Percentiles rank a stretch among this genome's conserved stretches.
These are phyloP conservation scores for Paracoccidioides brasiliensis DNA, from an alignment of 2,329 filamentous ascomycete species.

Conservation along the genomic window DNA sequence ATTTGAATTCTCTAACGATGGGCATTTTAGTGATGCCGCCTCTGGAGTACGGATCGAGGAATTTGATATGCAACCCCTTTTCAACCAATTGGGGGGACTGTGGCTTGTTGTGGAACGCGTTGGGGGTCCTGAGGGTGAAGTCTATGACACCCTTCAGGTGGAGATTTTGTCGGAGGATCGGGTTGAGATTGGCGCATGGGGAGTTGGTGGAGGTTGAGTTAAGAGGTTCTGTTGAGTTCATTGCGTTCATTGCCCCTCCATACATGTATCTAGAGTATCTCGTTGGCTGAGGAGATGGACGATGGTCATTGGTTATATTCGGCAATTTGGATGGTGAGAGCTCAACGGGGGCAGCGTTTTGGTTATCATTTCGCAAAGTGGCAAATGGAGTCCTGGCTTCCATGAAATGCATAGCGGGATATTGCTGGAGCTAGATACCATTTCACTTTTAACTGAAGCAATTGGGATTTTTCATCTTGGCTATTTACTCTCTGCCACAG, in stretches of 20 bases:
- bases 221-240: background rate
- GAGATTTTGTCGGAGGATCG: conserved; percentile 31
- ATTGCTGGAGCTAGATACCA: no score
- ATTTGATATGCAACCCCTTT: conserved; percentile 58
- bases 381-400: no score
- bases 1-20: conserved; percentile 56
- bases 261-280: background rate
- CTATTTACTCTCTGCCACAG: no score
- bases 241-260: background rate
- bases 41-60: conserved; percentile 57
- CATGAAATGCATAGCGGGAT: no score
- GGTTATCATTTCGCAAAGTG: no score
- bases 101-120: conserved; percentile 77
- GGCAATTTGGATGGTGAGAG: no score
- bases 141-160: conserved; percentile 31
- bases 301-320: no score
- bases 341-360: no score
- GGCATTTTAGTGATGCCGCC: conserved; percentile 58
- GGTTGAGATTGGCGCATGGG: conserved; percentile 32
- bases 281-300: no score
- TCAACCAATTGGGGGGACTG: conserved; percentile 43
- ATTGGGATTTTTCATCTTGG: no score
- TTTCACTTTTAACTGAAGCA: no score
- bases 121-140: conserved; percentile 44
- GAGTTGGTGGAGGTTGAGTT: conserved; percentile 15